Evolutionary conservation across 495 filamentous ascomycete genomes (phyloP), one percentile per base, ranked within the genome.

Genomic region (Lophium mytilinum): DNA sequence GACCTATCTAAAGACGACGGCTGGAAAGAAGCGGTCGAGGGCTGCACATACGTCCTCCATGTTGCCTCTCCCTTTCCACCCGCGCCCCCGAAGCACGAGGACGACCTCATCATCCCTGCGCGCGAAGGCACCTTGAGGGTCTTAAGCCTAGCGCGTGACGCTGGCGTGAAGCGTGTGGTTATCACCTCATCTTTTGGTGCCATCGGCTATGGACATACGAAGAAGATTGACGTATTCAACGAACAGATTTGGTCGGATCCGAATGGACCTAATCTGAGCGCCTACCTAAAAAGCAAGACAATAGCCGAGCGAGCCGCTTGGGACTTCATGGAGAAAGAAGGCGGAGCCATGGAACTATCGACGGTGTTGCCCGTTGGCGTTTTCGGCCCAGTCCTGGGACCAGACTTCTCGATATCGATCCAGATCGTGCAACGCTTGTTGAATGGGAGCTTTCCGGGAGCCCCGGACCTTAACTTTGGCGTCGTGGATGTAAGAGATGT

Each of bases 1-100:
- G 62, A 65, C 24, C 52, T 65, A 6, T 24, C 17, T 1, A 62
- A 55, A 14, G 62, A 65, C 41, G 60, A 62, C 15, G 62, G 62
- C 3, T 65, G 62, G 62, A 18, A 37, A 4, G 42, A 55, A 41
- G 62, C 62, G n/a, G 56, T 63, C 34, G 43, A 47, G 37, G 62
- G 36, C 14, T 65, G 59, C 55, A 37, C 54, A 11, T 65, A 58
- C 45, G 62, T 65, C 9, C 46, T 58, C 8, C 62, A 65, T 24
- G 60, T 65, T 4, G 62, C 62, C 11, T 48, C 34, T 12, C 62
- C 62, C 3, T 65, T 65, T 45, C 62, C 62, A 8, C 9, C 47
- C 3, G 19, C 43, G 24, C 24, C 49, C 11, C 62, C 62, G 3
- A 65, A 65, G 50, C 12, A 58, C 46, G 62, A 61, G 34, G 52